These are phyloP conservation scores for Beauveria australis DNA, from an alignment of 2,329 filamentous ascomycete species.

Conservation along the genomic window DNA sequence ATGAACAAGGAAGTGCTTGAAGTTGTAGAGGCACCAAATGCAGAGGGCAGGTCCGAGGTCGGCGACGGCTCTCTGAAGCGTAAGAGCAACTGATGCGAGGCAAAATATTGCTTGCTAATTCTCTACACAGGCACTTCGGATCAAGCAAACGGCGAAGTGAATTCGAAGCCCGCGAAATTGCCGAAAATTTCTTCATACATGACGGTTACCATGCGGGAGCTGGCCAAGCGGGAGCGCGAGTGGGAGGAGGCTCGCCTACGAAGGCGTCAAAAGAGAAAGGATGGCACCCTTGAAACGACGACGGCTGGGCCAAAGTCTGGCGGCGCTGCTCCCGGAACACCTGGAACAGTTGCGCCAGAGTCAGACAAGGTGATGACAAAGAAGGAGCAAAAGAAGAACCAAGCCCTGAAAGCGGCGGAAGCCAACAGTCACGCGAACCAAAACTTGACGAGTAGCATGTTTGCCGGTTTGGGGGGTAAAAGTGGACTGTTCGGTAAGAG, in stretches of 20 bases:
- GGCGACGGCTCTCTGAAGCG: conserved; percentile 52
- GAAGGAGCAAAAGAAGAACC: conserved; percentile 73
- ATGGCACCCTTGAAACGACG: conserved; percentile 44
- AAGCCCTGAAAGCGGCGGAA: conserved; percentile 69
- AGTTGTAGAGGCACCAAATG: conserved; percentile 18
- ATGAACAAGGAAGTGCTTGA: conserved; percentile 32
- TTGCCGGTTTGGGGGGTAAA: conserved; percentile 55
- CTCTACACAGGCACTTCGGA: conserved; percentile 32
- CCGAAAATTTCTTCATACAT: conserved; percentile 42
- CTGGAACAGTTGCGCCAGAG: conserved; percentile 55
- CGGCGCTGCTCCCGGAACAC: conserved; percentile 51
- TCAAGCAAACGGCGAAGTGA: conserved; percentile 24
- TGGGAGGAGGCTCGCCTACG: conserved; percentile 64
- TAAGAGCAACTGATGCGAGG: conserved; percentile 30
- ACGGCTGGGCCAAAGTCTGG: conserved; percentile 43
- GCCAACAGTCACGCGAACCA: conserved; percentile 72
- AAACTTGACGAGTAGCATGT: conserved; percentile 74
- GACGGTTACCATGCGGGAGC: conserved; percentile 48
- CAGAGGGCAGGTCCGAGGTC: conserved; percentile 19
- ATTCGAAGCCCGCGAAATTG: conserved; percentile 38
- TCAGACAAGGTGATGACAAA: conserved; percentile 67
- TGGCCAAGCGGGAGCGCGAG: conserved; percentile 59
- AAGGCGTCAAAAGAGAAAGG: conserved; percentile 57
- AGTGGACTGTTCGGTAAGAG: conserved; percentile 50
- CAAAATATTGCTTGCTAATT: not conserved